Base-by-base conservation (phyloP, 1,139 yeast genomes). In the Suzukiozyma palmioleophila region DNA sequence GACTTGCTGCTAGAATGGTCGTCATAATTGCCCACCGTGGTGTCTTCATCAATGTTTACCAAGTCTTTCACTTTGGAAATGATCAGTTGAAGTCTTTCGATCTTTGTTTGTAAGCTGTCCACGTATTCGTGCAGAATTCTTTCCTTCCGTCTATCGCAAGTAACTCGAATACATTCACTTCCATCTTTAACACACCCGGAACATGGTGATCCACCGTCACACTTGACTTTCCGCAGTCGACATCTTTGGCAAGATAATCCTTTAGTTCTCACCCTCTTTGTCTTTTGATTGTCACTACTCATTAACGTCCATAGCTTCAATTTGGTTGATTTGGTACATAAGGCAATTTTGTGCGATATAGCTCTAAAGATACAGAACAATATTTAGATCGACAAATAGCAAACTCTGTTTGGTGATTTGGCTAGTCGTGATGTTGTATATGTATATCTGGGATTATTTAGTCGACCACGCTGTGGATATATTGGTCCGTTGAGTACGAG, bases 141-240 rank as follows among this genome's bases (percentile, higher is more conserved):
- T 14, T 33, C 36, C 10, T 33, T 33, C 14, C 36, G 7, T 26
- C 36, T 25, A 25, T 33, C 36, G 30, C 11, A 33, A 11, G 36
- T 33, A 14, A 33, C 36, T 26, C 36, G 16, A 33, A 36, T 27
- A 39, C 54, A 50, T 12, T 47, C 44, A 3, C 33, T 18, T 13
- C 35, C 39, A 10, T 39, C 37, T 2, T 28, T 35, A 3, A 33
- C 32, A 37, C 56, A 52, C 29, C 43, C 43, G 1, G 39, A 38
- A 43, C 56, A 52, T 2, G 56, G 56, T 26, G 40, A 39, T 3
- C 52, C 46, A 6, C 56, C 54, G 14, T 35, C 43, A 37, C 54
- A 49, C 39, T 48, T 48, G n/a, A 42, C 33, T 26, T 50, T 45
- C 30, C 41, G 35, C 18, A 32, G 16, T 33, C 56, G 42, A 38